Conservation (phyloP, 306 rosid genomes). For the Hippophae tibetana region DNA sequence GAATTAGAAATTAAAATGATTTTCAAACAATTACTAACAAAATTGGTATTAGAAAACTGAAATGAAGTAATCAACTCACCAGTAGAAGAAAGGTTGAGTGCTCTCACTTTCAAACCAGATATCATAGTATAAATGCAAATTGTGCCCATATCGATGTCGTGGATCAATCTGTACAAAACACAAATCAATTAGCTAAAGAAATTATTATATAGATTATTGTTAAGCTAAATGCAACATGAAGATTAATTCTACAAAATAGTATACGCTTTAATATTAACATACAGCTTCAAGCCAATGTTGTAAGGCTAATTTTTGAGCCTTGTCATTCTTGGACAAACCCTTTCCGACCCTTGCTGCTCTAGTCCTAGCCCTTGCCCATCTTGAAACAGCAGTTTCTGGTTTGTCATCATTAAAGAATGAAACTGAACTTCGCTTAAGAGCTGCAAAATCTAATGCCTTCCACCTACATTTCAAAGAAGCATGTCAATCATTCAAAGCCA, state of each 20-base stretch:
- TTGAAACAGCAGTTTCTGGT: conserved; percentile 33
- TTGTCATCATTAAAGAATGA: conserved; percentile 37
- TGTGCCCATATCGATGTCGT: conserved; percentile 45
- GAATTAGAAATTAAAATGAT: too few relatives aligned
- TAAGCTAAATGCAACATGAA: neutral
- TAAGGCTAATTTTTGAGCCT: conserved; percentile 41
- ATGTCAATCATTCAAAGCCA: neutral
- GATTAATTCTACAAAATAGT: too few relatives aligned
- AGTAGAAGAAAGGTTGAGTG: conserved; percentile 47
- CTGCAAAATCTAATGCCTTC: conserved; percentile 42
- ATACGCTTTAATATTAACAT: conserved; percentile 8
- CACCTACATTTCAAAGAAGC: conserved; percentile 27
- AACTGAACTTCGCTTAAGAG: conserved; percentile 37
- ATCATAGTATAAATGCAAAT: conserved; percentile 38
- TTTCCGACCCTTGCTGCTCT: conserved; percentile 51
- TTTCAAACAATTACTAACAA: too few relatives aligned
- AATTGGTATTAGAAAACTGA: neutral
- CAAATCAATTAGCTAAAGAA: neutral
- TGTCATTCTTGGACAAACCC: conserved; percentile 39
- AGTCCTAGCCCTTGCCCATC: conserved; percentile 40
- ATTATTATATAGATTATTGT: neutral
- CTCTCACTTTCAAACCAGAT: conserved; percentile 31
- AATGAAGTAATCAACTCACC: conserved; percentile 19
- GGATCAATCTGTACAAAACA: conserved; percentile 37
- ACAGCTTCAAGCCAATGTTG: conserved; percentile 60